Evolutionary conservation across 1,284 basidiomycete genomes (phyloP).

Genomic region (Apiotrichum siamense): DNA sequence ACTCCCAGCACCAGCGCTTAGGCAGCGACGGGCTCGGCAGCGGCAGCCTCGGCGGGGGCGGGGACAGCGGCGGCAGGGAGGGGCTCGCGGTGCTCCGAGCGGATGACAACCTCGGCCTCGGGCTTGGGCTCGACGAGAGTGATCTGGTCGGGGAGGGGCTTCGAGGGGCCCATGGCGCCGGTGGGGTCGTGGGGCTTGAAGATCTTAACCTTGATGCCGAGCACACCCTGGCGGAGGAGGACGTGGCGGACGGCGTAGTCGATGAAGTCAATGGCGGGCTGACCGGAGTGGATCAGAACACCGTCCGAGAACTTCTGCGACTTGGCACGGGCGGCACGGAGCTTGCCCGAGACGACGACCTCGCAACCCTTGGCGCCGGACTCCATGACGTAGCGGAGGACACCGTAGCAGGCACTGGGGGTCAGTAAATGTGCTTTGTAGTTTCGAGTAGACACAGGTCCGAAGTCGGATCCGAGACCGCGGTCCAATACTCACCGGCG

Average conservation of each 20-base stretch:
- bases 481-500: slow-evolving; percentile 61
- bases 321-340: slow-evolving; percentile 99
- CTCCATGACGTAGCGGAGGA: slow-evolving; percentile 99
- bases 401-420: slow-evolving; percentile 96
- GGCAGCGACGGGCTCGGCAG: neutral
- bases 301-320: slow-evolving; percentile 99
- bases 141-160: slow-evolving; percentile 94
- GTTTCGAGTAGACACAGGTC: neutral
- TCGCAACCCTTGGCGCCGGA: slow-evolving; percentile 99
- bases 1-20: neutral
- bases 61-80: slow-evolving; percentile 29
- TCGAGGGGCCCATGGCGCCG: slow-evolving; percentile 78
- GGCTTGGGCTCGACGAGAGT: slow-evolving; percentile 72
- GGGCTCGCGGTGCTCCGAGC: slow-evolving; percentile 46
- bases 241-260: slow-evolving; percentile 98
- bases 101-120: slow-evolving; percentile 51
- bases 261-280: slow-evolving; percentile 93
- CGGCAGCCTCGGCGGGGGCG: slow-evolving; percentile 8
- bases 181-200: slow-evolving; percentile 97
- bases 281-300: slow-evolving; percentile 99
- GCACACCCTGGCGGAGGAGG: slow-evolving; percentile 96
- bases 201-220: slow-evolving; percentile 99
- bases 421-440: neutral
- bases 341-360: slow-evolving; percentile 98
- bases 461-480: neutral